Conservation (phyloP, 2,329 filamentous ascomycete species). For the Alternaria consortialis region DNA sequence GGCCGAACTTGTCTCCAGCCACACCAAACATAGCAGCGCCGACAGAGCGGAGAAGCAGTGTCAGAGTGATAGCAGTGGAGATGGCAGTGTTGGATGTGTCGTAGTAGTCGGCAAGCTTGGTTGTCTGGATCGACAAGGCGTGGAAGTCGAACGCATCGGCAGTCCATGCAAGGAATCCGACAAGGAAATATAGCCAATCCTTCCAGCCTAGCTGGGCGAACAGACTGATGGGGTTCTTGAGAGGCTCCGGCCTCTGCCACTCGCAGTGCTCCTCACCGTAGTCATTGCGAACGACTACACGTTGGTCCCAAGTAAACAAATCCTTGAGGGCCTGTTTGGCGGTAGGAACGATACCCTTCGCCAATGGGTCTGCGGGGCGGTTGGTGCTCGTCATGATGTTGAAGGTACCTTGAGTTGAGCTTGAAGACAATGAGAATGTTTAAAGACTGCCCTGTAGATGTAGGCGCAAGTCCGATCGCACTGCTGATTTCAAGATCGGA, state of each 20-base stretch:
- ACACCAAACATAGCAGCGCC: conserved; percentile 81
- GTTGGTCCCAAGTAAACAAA: conserved; percentile 77
- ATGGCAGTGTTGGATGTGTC: conserved; percentile 71
- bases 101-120: conserved; percentile 71
- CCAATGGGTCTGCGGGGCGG: conserved; percentile 71
- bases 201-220: conserved; percentile 69
- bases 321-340: conserved; percentile 71
- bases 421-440: conserved; percentile 11
- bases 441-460: conserved; percentile 13
- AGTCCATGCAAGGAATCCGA: conserved; percentile 79
- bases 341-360: conserved; percentile 70
- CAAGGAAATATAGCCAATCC: conserved; percentile 78
- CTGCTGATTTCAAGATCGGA: conserved; percentile 13
- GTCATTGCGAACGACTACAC: conserved; percentile 71
- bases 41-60: conserved; percentile 75
- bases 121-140: conserved; percentile 79
- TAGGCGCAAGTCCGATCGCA: conserved; percentile 30
- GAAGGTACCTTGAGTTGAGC: conserved; percentile 8
- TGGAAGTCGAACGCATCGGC: conserved; percentile 88
- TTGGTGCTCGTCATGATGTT: conserved; percentile 43
- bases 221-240: conserved; percentile 75
- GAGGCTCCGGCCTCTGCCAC: conserved; percentile 72
- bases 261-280: conserved; percentile 71
- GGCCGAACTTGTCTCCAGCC: conserved; percentile 79
- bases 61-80: conserved; percentile 78